These are phyloP conservation scores for Elaeagnus macrophylla DNA, from an alignment of 306 rosid species.

Conservation along the genomic window DNA sequence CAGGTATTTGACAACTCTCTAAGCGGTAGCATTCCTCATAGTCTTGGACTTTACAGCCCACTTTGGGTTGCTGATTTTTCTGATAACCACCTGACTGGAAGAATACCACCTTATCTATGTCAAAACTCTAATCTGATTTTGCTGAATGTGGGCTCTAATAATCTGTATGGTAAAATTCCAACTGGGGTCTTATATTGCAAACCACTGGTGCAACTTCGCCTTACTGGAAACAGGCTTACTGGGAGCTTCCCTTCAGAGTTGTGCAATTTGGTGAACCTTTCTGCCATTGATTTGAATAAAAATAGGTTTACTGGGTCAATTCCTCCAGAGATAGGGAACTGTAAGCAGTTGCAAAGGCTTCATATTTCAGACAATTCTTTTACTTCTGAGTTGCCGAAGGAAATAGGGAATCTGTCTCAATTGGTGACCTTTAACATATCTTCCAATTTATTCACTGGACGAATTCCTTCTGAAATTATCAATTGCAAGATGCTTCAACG, in stretches of 20 bases:
- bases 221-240: conserved; percentile 53
- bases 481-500: conserved; percentile 75
- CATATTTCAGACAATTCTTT: conserved; percentile 71
- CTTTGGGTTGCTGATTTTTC: conserved; percentile 99
- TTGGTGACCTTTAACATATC: conserved; percentile 84
- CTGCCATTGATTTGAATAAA: conserved; percentile 66
- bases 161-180: conserved; percentile 60
- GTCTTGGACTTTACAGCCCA: conserved; percentile 54
- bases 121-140: conserved; percentile 44
- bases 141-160: conserved; percentile 62
- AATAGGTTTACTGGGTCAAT: conserved; percentile 75
- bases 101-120: conserved; percentile 73
- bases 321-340: conserved; percentile 49
- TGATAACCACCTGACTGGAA: conserved; percentile 53
- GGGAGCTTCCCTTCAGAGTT: conserved; percentile 73
- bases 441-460: conserved; percentile 55
- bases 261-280: conserved; percentile 66
- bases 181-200: conserved; percentile 48
- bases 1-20: conserved; percentile 77
- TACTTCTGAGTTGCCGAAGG: conserved; percentile 66
- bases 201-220: conserved; percentile 58
- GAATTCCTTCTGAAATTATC: conserved; percentile 54
- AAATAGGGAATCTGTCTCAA: conserved; percentile 70
- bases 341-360: conserved; percentile 80
- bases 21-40: conserved; percentile 59